Percentiles rank a stretch among this genome's conserved stretches.
Evolutionary conservation across 75 land plant species (phyloP).

Genomic region (Pinus taeda): DNA sequence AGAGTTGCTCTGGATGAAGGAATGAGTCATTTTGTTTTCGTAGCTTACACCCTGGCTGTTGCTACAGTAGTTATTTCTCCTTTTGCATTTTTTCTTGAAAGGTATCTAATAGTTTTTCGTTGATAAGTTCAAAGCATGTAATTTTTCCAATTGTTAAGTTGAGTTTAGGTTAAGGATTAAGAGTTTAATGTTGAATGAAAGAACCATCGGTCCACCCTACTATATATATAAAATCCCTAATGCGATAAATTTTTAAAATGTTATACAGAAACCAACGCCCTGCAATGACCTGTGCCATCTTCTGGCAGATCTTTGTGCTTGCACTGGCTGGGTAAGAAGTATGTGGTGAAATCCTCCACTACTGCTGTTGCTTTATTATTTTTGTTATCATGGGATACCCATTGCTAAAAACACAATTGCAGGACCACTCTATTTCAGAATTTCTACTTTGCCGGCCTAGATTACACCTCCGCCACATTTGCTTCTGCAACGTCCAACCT

Average conservation of each 20-base stretch:
- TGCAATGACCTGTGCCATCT: conserved; percentile 3
- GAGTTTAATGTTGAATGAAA: too few species aligned
- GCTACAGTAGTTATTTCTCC: conserved; percentile 6
- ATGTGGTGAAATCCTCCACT: too few species aligned
- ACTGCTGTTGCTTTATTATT: too few species aligned
- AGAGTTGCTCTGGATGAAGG: conserved; percentile 5
- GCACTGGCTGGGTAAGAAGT: background rate
- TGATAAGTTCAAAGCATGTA: too few species aligned
- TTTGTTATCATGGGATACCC: too few species aligned
- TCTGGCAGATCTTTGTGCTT: conserved; percentile 1
- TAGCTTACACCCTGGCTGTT: conserved; percentile 9
- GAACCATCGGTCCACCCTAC: too few species aligned
- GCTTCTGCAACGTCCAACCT: conserved; percentile 42
- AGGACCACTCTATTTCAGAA: conserved; percentile 27
- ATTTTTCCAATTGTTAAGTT: too few species aligned
- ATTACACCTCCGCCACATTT: conserved; percentile 57
- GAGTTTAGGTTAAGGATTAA: too few species aligned
- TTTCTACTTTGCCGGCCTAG: conserved; percentile 20
- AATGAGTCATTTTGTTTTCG: conserved; percentile 5
- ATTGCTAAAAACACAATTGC: background rate
- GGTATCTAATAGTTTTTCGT: background rate
- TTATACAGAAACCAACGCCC: background rate
- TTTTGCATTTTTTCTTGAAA: conserved; percentile 8
- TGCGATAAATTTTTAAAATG: background rate
- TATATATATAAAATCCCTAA: too few species aligned